Conservation (phyloP, 129 eudicot genomes). For the Tagetes erecta region DNA sequence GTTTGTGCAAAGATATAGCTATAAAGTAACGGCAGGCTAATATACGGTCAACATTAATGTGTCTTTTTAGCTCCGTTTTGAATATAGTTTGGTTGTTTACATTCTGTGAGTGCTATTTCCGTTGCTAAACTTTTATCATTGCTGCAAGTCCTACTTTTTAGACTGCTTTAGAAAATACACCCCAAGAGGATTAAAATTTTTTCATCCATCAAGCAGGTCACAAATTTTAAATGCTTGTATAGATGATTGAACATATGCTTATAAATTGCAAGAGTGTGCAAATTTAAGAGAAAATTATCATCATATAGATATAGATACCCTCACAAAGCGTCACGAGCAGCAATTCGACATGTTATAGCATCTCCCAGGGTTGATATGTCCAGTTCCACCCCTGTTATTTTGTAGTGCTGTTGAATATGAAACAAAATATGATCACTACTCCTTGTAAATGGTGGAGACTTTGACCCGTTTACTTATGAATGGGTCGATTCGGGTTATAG, state of each 20-base stretch:
- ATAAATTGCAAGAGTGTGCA: not conserved
- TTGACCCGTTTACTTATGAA: not conserved
- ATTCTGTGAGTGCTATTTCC: too few species aligned
- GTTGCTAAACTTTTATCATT: not conserved
- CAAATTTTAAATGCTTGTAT: slow-evolving; percentile 8
- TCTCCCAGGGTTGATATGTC: slow-evolving; percentile 72
- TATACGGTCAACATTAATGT: too few species aligned
- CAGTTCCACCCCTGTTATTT: slow-evolving; percentile 60
- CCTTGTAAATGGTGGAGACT: too few species aligned
- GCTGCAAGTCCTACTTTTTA: not conserved
- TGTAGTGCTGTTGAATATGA: slow-evolving; percentile 61
- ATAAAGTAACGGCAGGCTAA: too few species aligned
- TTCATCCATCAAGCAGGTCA: slow-evolving; percentile 6
- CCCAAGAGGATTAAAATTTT: not conserved
- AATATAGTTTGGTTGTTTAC: too few species aligned
- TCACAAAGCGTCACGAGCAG: slow-evolving; percentile 85
- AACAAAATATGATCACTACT: not conserved
- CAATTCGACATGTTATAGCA: slow-evolving; percentile 87
- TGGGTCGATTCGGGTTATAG: not conserved
- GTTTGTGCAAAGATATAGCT: too few species aligned
- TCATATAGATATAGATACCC: not conserved
- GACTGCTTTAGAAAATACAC: slow-evolving; percentile 16
- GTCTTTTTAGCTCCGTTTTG: too few species aligned
- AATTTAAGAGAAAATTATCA: not conserved
- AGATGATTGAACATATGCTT: slow-evolving; percentile 7